Evolutionary conservation across 129 eudicot genomes (phyloP).

Genomic region (Flaveria robusta): DNA sequence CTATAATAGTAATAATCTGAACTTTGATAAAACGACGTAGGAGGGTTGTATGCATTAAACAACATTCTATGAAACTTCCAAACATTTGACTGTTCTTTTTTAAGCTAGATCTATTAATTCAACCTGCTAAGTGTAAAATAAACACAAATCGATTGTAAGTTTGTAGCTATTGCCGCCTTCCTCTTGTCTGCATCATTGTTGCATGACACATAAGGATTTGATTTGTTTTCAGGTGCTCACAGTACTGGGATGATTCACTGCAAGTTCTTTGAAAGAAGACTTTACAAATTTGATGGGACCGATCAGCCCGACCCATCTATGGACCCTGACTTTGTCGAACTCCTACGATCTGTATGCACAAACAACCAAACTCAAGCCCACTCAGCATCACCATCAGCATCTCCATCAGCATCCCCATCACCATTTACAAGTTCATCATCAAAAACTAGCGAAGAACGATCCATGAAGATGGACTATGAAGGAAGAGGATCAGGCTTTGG

Average conservation of each 20-base stretch:
- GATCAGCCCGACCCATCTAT: slow-evolving; percentile 59
- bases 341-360: slow-evolving; percentile 54
- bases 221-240: slow-evolving; percentile 61
- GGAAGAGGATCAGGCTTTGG: slow-evolving; percentile 72
- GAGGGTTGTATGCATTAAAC: not conserved
- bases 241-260: slow-evolving; percentile 77
- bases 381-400: slow-evolving; percentile 37
- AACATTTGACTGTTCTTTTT: not conserved
- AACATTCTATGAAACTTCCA: not conserved
- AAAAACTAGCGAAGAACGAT: slow-evolving; percentile 38
- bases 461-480: slow-evolving; percentile 63
- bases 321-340: slow-evolving; percentile 50
- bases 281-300: slow-evolving; percentile 58
- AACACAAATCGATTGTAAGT: not conserved
- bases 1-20: not conserved
- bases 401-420: slow-evolving; percentile 48
- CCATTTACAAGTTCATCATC: slow-evolving; percentile 35
- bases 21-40: not conserved
- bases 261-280: slow-evolving; percentile 59
- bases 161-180: not conserved
- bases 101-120: not conserved
- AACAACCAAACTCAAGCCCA: slow-evolving; percentile 33
- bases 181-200: slow-evolving; percentile 12
- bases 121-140: not conserved
- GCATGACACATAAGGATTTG: not conserved